Evolutionary conservation across 2,329 filamentous ascomycete species (phyloP).

Genomic region (Chaetomiaceae sp.): DNA sequence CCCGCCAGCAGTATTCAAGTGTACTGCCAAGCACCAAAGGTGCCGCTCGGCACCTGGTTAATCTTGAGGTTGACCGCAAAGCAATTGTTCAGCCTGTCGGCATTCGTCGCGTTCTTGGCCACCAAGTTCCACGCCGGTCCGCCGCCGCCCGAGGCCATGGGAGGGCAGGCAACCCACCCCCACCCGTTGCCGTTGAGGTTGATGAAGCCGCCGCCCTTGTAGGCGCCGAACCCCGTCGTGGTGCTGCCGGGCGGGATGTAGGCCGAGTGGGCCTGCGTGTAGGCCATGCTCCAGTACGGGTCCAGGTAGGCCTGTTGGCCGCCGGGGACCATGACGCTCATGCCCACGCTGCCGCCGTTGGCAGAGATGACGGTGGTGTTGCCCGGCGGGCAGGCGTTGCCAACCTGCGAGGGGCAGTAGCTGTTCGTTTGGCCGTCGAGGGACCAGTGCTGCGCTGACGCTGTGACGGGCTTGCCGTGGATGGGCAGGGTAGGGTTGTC

Average conservation of each 20-base stretch:
- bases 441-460: constrained; percentile 25
- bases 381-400: constrained; percentile 28
- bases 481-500: constrained; percentile 30
- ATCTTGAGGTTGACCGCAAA: constrained; percentile 30
- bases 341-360: constrained; percentile 18
- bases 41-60: constrained; percentile 21
- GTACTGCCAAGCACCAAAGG: constrained; percentile 32
- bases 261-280: constrained; percentile 35
- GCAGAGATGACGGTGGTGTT: constrained; percentile 27
- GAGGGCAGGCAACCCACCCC: constrained; percentile 31
- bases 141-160: constrained; percentile 22
- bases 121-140: constrained; percentile 27
- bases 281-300: constrained; percentile 29
- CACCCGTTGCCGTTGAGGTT: constrained; percentile 32
- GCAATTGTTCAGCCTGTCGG: constrained; percentile 23
- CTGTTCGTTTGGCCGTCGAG: constrained; percentile 30
- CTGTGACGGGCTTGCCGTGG: constrained; percentile 30
- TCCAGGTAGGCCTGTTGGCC: constrained; percentile 33
- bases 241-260: constrained; percentile 28
- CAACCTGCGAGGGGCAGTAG: constrained; percentile 31
- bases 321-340: constrained; percentile 33
- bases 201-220: constrained; percentile 31
- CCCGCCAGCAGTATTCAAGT: constrained; percentile 17
- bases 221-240: constrained; percentile 29
- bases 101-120: constrained; percentile 28